phyloP scores from a whole-genome alignment of 2,329 filamentous ascomycete genomes.

The Phialophora macrospora region DNA sequence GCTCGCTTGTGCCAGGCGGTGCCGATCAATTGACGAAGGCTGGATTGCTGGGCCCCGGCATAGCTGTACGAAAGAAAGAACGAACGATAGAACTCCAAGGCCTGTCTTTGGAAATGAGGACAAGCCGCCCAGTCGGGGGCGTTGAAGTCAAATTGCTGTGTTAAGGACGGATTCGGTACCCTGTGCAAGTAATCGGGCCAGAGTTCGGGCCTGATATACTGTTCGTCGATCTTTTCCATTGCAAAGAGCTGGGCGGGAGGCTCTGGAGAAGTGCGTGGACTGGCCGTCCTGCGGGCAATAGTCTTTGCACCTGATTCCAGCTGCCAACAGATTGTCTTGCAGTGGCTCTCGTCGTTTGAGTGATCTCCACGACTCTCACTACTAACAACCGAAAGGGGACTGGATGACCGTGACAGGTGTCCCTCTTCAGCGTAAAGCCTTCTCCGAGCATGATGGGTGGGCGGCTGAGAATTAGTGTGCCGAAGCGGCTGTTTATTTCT shows the following conservation, averaged over 20 bases:
- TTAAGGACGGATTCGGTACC: not conserved
- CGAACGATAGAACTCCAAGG: constrained; percentile 11
- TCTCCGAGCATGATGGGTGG: not conserved
- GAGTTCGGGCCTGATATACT: constrained; percentile 14
- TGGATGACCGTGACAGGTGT: not conserved
- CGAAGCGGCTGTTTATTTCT: not conserved
- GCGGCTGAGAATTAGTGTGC: not conserved
- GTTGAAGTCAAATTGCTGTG: constrained; percentile 7
- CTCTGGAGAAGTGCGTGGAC: not conserved
- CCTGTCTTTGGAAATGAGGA: constrained; percentile 17
- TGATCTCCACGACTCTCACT: not conserved
- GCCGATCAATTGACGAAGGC: not conserved
- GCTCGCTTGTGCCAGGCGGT: constrained; percentile 3
- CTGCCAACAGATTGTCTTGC: constrained; percentile 24
- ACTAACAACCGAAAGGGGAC: not conserved
- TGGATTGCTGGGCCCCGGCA: not conserved
- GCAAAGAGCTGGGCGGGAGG: not conserved
- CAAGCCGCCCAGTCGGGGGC: constrained; percentile 20
- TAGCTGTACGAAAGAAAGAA: constrained; percentile 10
- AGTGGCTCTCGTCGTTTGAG: not conserved
- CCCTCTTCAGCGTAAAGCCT: not conserved
- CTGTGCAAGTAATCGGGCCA: not conserved
- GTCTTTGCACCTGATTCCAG: constrained; percentile 12
- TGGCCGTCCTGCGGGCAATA: not conserved
- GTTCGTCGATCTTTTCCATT: constrained; percentile 4